Evolutionary conservation across 2,329 filamentous ascomycete species (phyloP).

Genomic region (Kalmusia sp.): DNA sequence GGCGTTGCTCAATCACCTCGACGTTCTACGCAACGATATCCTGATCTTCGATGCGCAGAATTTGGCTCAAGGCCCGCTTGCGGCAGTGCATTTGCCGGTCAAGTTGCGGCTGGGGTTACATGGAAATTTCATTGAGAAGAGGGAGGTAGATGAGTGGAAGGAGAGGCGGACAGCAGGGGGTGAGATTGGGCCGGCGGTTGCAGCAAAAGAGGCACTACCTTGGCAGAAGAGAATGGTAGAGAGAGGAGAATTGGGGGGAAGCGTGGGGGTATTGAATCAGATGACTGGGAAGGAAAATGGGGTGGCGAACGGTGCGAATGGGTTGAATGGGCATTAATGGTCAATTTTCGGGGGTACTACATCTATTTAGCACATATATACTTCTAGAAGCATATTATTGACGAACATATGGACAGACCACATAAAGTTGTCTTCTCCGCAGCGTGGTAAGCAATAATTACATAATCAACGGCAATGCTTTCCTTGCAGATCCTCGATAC

Average conservation of each 20-base stretch:
- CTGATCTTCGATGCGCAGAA: slow-evolving; percentile 52
- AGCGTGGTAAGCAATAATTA: too few relatives aligned
- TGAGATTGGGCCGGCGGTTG: slow-evolving; percentile 28
- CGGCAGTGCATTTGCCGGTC: slow-evolving; percentile 50
- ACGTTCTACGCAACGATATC: slow-evolving; percentile 50
- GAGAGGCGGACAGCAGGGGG: slow-evolving; percentile 38
- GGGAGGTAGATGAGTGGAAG: slow-evolving; percentile 37
- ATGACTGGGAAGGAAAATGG: not conserved
- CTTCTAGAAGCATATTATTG: too few relatives aligned
- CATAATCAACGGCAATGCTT: too few relatives aligned
- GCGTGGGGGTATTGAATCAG: slow-evolving; percentile 5
- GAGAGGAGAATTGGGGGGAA: slow-evolving; percentile 12
- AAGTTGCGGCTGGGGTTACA: slow-evolving; percentile 42
- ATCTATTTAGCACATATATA: too few relatives aligned
- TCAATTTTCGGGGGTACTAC: too few relatives aligned
- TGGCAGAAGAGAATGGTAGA: slow-evolving; percentile 39
- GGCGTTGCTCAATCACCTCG: slow-evolving; percentile 52
- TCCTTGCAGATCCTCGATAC: too few relatives aligned
- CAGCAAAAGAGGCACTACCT: slow-evolving; percentile 30
- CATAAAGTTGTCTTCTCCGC: too few relatives aligned
- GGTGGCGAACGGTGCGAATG: slow-evolving; percentile 9
- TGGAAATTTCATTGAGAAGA: slow-evolving; percentile 42
- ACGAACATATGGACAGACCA: too few relatives aligned
- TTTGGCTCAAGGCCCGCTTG: slow-evolving; percentile 47
- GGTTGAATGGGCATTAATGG: slow-evolving; percentile 14